A percentile compares a stretch with the other conserved stretches of the same genome.
phyloP scores from a whole-genome alignment of 768 basidiomycete genomes.

The Phlegmacium glaucopus region DNA sequence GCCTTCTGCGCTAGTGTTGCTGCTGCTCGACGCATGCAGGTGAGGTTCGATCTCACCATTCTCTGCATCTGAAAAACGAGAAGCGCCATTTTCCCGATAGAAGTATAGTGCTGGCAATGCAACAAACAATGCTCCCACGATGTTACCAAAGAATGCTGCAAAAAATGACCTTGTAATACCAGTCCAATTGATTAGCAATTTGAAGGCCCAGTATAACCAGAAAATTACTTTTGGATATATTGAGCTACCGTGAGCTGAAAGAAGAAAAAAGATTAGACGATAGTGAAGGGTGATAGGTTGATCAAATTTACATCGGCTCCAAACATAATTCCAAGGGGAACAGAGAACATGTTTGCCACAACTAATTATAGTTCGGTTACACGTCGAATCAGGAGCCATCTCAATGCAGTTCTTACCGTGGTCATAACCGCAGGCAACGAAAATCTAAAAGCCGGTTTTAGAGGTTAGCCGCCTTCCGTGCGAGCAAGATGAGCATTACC shows the following conservation, averaged over 20 bases:
- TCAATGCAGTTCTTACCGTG: conserved; percentile 45
- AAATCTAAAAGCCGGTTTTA: conserved; percentile 38
- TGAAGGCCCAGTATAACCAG: neutral
- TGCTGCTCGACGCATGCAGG: conserved; percentile 9
- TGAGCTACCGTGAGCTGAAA: conserved; percentile 44
- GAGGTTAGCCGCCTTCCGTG: neutral
- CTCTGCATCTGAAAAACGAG: conserved; percentile 39
- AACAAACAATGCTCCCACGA: conserved; percentile 61
- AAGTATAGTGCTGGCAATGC: conserved; percentile 64
- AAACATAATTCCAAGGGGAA: conserved; percentile 70
- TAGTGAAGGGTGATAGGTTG: neutral
- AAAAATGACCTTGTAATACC: conserved; percentile 49
- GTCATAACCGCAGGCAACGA: conserved; percentile 68
- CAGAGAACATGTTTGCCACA: conserved; percentile 74
- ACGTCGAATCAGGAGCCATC: neutral
- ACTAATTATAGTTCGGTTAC: conserved; percentile 31
- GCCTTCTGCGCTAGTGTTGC: conserved; percentile 9
- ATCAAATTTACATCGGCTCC: conserved; percentile 50
- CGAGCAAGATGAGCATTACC: conserved; percentile 34
- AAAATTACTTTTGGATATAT: conserved; percentile 64
- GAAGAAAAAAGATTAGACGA: conserved; percentile 1
- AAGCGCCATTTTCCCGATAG: conserved; percentile 45
- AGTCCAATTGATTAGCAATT: neutral
- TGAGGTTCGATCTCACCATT: conserved; percentile 9
- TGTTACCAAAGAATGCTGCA: conserved; percentile 63